phyloP scores from a whole-genome alignment of 371 early-diverging fungal genomes.

The Saksenaea vasiformis region DNA sequence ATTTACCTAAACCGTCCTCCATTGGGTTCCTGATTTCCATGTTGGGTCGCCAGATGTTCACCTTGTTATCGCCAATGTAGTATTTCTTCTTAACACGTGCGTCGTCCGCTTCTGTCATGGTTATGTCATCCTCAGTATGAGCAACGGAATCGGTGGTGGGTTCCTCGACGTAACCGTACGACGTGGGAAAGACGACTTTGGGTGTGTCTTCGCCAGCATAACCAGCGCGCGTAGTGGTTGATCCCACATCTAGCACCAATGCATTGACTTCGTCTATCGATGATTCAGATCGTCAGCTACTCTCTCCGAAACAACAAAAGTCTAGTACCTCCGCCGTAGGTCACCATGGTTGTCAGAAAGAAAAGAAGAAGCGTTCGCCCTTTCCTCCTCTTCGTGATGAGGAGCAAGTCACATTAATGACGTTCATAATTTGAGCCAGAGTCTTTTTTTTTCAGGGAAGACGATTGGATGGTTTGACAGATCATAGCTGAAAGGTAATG shows the following conservation, averaged over 20 bases:
- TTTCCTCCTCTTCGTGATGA: background rate
- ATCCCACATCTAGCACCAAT: constrained; percentile 90
- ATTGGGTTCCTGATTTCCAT: constrained; percentile 84
- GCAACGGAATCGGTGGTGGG: constrained; percentile 18
- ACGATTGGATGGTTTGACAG: too few species aligned
- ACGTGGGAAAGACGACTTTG: constrained; percentile 81
- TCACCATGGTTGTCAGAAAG: constrained; percentile 59
- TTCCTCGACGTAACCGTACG: constrained; percentile 34
- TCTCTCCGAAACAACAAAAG: background rate
- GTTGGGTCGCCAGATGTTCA: constrained; percentile 71
- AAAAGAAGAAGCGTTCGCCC: background rate
- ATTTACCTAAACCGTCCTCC: constrained; percentile 68
- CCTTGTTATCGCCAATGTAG: constrained; percentile 80
- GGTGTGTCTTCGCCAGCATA: constrained; percentile 96
- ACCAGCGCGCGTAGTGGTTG: constrained; percentile 86
- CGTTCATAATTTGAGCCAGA: background rate
- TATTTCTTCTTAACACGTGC: constrained; percentile 42
- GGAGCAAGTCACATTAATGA: constrained; percentile 1
- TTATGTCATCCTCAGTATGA: constrained; percentile 37
- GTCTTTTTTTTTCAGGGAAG: too few species aligned
- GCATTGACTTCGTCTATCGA: constrained; percentile 90
- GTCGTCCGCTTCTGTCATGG: constrained; percentile 31
- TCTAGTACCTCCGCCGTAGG: constrained; percentile 72
- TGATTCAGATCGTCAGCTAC: constrained; percentile 1
- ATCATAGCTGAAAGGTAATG: too few species aligned